A percentile compares a stretch with the other conserved stretches of the same genome.
Conservation (phyloP, 2,329 filamentous ascomycete genomes). For the Aspergillus viridinutans region DNA sequence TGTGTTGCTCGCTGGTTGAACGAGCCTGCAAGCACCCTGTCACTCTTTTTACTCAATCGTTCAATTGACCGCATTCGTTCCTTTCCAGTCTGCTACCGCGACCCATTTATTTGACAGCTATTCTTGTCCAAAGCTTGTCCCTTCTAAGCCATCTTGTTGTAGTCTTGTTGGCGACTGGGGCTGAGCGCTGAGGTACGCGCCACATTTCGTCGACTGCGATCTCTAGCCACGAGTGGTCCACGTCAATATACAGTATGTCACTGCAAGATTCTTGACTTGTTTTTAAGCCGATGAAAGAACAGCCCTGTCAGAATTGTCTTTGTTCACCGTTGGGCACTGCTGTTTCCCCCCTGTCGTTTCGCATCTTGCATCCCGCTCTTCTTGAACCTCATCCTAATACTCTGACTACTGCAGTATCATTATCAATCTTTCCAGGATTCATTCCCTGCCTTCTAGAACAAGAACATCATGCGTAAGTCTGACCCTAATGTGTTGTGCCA, state of each 20-base stretch:
- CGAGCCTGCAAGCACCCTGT: not conserved
- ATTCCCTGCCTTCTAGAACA: not conserved
- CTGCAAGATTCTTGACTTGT: not conserved
- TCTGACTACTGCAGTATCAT: not conserved
- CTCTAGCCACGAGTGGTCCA: not conserved
- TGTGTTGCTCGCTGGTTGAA: not conserved
- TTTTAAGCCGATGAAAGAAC: not conserved
- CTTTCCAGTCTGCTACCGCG: not conserved
- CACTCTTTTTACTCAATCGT: not conserved
- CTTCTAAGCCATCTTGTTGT: not conserved
- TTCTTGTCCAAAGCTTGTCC: not conserved
- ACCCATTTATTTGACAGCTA: not conserved
- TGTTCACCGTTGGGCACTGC: not conserved
- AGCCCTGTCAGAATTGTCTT: not conserved
- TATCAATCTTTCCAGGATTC: not conserved
- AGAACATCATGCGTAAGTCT: conserved; percentile 4
- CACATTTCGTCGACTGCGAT: conserved; percentile 4
- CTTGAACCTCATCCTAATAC: not conserved
- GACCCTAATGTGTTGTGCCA: not conserved
- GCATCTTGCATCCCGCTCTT: not conserved
- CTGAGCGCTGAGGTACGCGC: not conserved
- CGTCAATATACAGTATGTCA: not conserved
- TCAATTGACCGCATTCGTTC: not conserved
- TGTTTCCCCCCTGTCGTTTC: not conserved
- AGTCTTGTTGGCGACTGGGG: not conserved